These are phyloP conservation scores for Solanum neorickii DNA, from an alignment of 257 asterid species.

Conservation along the genomic window DNA sequence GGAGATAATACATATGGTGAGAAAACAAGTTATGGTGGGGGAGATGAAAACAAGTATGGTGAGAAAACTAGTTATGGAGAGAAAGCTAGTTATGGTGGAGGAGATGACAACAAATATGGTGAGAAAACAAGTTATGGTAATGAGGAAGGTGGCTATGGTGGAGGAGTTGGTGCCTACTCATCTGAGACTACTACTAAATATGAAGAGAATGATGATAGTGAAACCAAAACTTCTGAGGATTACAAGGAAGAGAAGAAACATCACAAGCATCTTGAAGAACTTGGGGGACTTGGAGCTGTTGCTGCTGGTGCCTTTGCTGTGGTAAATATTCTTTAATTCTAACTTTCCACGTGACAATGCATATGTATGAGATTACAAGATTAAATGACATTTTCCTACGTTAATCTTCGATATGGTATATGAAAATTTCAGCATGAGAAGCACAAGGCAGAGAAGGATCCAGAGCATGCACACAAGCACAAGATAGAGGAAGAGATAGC, in stretches of 20 bases:
- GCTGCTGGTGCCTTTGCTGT: constrained; percentile 59
- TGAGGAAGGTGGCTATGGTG: not conserved
- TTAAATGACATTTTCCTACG: too few relatives aligned
- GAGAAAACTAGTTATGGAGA: not conserved
- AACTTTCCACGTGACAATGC: too few relatives aligned
- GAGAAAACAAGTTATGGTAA: not conserved
- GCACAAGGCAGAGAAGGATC: constrained; percentile 56
- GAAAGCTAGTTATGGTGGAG: not conserved
- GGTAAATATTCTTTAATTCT: constrained; percentile 15
- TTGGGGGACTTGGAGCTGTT: constrained; percentile 32
- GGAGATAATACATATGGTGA: not conserved
- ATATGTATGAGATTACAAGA: too few relatives aligned
- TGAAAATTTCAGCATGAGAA: constrained; percentile 47
- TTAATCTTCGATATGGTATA: not conserved
- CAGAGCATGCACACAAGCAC: constrained; percentile 52
- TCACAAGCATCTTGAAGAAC: constrained; percentile 42
- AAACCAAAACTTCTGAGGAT: constrained; percentile 1
- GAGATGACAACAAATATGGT: not conserved
- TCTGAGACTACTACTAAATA: constrained; percentile 7
- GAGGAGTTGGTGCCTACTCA: not conserved
- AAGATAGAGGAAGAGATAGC: constrained; percentile 52
- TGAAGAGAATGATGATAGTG: not conserved
- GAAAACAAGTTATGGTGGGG: not conserved
- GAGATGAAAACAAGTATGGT: not conserved
- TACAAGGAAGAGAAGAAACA: constrained; percentile 44